Base-by-base conservation (phyloP, 2,329 filamentous ascomycete genomes). In the Botrytis squamosa region DNA sequence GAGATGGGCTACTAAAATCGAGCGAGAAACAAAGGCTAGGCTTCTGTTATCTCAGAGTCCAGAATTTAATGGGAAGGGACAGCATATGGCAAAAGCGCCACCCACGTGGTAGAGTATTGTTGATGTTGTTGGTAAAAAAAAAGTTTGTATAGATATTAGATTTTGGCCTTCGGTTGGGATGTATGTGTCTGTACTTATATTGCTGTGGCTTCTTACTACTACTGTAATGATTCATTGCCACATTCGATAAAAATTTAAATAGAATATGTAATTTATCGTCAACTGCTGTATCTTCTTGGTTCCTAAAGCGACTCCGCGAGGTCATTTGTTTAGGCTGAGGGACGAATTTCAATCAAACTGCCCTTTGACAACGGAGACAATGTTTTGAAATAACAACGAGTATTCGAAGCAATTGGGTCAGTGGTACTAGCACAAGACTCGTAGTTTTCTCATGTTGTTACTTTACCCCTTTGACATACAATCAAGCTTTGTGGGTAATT, bases 11-110 rank as follows among this genome's bases (percentile, higher is more conserved):
- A 25, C 36, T 33, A 75, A 74, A 55, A 36, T 75, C 20, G 22
- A 63, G 60, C 8, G 59, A 38, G 71, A 68, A 66, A 71, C 71
- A 38, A 49, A 38, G 25, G 74, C 70, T n/a, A 55, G 74, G 55
- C 29, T 75, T 33, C 38, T 52, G 12, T 52, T 25, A 36, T 75
- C 72, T 33, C 74, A 74, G 63, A 73, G 59, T 18, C 20, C 36
- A 49, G 42, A 4, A 3, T 75, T n/a, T 14, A 68, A 71, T 60
- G 67, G 67, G 29, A 52, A 62, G 38, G 74, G 74, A 20, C 18
- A 25, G 38, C 66, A 75, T 40, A 75, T 63, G 71, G 74, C 66
- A 49, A 67, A 62, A 46, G 71, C 42, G 12, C 74, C 74, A 62
- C 10, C 0, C 20, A 29, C 16, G 10, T 70, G 59, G 68, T 70